Evolutionary conservation across 2,329 filamentous ascomycete genomes (phyloP), one percentile per base, ranked within the genome.

Genomic region (Sclerotinia borealis): DNA sequence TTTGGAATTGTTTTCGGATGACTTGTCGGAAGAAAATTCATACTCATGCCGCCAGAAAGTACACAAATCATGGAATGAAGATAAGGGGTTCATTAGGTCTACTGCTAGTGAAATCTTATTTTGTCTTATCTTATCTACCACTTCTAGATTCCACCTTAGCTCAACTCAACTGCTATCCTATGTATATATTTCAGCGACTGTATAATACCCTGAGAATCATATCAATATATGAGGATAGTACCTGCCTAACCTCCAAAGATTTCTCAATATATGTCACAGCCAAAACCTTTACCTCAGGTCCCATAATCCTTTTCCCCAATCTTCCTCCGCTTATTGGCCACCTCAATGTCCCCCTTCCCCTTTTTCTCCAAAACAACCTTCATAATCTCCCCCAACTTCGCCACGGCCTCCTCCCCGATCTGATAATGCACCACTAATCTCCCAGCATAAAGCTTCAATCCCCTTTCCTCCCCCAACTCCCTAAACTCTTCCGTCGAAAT

Each of bases 361-460:
- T 51, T 67, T n/a, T 15, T 62, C 25, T 59, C 63, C 2, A 74
- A 50, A 51, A 72, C n/a, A 22, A 66, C 66, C 47, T 76, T 75
- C 72, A 85, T 81, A 4, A 82, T 75, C 60, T 76, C 74, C 55
- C 80, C 79, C 27, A 85, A 70, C 50, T 76, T 78, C 45, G 71
- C 65, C 25, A 88, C 79, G 2, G 84, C 84, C 69, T 85, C 82
- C n/a, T 86, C 80, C 5, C 81, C 80, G 62, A 88, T 85, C 77
- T 89, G 88, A 74, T 89, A 90, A 75, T 91, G 88, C 25, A 89
- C 79, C 2, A 91, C 87, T 59, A 91, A 73, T 63, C 88, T 78
- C 4, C 82, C 83, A 37, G 84, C 83, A 11, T 79, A 68, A 17
- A 87, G 72, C 66, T 77, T 81, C 62, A 91, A 68, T 0, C 87